Evolutionary conservation across 2,329 filamentous ascomycete species (phyloP), one percentile per base, ranked within the genome.

Genomic region (Aspergillus texensis): DNA sequence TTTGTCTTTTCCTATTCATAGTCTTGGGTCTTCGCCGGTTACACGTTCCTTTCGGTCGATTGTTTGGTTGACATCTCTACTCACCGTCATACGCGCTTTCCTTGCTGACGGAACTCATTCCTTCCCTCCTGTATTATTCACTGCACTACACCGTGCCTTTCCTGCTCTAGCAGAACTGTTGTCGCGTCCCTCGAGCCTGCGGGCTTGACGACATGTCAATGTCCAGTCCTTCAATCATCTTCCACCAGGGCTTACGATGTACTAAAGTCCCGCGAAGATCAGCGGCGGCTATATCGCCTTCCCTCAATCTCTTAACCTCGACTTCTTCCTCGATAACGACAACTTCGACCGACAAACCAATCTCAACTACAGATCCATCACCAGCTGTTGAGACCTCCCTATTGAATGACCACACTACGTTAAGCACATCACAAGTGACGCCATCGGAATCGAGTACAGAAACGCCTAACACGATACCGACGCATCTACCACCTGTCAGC

Each of bases 151-250:
- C 46, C 16, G 26, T n/a, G 46, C 58, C 48, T 34, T 57, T 36
- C 48, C 32, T 45, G 55, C 58, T 62, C 56, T 60, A 58, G 56
- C 50, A 6, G 48, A 52, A n/a, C 48, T 28, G 57, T 46, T 46
- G 28, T 56, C 56, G 55, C 60, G 43, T 55, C 50, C 24, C 24
- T 54, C 58, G 57, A n/a, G 62, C 60, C 67, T 66, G 50, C 55
- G 67, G 65, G 64, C 69, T 65, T 57, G 64, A 60, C 67, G 69
- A 69, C 62, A 74, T 75, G 71, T 68, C 68, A 57, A 74, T 72
- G 67, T 65, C 71, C 36, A 66, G 63, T 65, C 68, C 63, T 53
- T 71, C 68, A 5, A 64, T 72, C 34, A 64, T 70, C 57, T 67
- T 68, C 24, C 64, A 67, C 56, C 68, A 69, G 45, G 69, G 71